phyloP scores from a whole-genome alignment of 2,329 filamentous ascomycete species.

The Aspergillus sp. region DNA sequence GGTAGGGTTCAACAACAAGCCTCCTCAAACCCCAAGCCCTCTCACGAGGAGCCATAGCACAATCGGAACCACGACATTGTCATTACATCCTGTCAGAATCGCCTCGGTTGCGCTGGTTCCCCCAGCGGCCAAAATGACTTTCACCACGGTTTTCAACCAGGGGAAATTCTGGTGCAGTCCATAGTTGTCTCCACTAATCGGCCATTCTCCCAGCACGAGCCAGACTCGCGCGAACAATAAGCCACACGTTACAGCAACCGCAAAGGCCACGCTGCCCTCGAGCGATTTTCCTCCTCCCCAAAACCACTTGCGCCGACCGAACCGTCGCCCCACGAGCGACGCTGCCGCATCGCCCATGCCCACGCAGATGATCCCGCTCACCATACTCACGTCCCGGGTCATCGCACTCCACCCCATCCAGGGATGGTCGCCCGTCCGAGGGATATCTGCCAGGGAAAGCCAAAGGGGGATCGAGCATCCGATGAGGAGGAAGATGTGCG shows the following conservation, averaged over 20 bases:
- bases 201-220: conserved; percentile 75
- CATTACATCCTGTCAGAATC: conserved; percentile 92
- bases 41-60: conserved; percentile 91
- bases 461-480: conserved; percentile 94
- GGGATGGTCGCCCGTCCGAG: conserved; percentile 57
- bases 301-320: conserved; percentile 85
- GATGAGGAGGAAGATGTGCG: conserved; percentile 92
- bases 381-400: conserved; percentile 79
- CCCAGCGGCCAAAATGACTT: conserved; percentile 70
- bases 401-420: conserved; percentile 75
- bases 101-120: conserved; percentile 91
- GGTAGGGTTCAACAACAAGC: neutral
- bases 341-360: conserved; percentile 94
- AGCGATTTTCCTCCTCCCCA: conserved; percentile 97
- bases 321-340: conserved; percentile 83
- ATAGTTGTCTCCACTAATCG: conserved; percentile 26
- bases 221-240: conserved; percentile 71
- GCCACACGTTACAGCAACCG: conserved; percentile 73
- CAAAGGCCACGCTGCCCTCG: conserved; percentile 82
- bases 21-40: conserved; percentile 57
- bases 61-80: conserved; percentile 95
- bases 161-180: conserved; percentile 19
- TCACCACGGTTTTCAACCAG: conserved; percentile 48
- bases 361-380: conserved; percentile 89
- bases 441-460: conserved; percentile 74